phyloP scores from a whole-genome alignment of 441 rosid species.

The Populus trichocarpa region DNA sequence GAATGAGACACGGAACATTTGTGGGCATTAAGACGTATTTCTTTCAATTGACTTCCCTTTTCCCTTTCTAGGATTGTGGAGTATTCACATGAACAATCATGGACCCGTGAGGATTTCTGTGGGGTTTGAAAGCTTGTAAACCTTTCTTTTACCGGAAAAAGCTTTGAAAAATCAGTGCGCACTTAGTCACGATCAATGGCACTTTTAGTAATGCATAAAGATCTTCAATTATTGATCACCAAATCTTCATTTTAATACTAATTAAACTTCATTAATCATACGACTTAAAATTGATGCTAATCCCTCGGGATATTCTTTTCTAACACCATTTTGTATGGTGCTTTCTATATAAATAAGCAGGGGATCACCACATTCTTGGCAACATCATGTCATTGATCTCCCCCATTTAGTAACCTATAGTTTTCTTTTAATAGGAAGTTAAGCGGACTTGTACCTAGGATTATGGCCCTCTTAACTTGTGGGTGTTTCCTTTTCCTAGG shows the following conservation, averaged over 20 bases:
- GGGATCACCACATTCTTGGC: neutral
- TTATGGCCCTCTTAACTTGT: too few relatives aligned
- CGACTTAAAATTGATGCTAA: neutral
- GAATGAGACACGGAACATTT: neutral
- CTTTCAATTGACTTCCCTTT: neutral
- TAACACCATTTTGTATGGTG: neutral
- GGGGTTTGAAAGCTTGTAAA: conserved; percentile 26
- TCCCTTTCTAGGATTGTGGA: neutral
- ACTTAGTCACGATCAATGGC: conserved; percentile 25
- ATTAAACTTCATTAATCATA: neutral
- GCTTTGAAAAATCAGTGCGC: conserved; percentile 32
- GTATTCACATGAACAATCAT: neutral
- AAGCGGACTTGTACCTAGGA: neutral
- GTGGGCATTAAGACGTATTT: neutral
- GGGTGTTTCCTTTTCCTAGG: too few relatives aligned
- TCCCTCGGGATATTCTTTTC: neutral
- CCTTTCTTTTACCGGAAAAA: conserved; percentile 39
- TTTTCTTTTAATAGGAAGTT: neutral
- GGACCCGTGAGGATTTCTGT: conserved; percentile 16
- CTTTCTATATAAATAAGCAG: neutral
- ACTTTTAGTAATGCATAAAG: conserved; percentile 19
- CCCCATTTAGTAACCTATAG: neutral
- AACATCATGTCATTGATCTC: neutral
- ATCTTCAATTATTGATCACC: conserved; percentile 18
- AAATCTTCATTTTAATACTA: conserved; percentile 16